These are phyloP conservation scores for Vitis hybrid DNA, from an alignment of 177 flowering plant genomes.

Conservation along the genomic window DNA sequence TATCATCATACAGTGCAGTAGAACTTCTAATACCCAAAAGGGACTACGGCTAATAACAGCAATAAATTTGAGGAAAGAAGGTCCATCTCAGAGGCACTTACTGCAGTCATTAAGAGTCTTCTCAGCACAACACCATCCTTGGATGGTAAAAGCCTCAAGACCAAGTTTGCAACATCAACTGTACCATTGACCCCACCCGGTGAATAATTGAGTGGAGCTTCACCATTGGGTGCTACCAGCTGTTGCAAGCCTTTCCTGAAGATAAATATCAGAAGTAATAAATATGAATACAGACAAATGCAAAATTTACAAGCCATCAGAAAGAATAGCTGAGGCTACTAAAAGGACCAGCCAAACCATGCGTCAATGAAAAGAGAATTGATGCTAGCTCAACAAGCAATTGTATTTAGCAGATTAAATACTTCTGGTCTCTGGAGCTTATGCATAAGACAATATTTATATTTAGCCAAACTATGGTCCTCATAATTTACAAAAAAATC, in stretches of 20 bases:
- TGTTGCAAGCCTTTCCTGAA: constrained; percentile 50
- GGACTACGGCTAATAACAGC: not conserved
- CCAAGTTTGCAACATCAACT: constrained; percentile 53
- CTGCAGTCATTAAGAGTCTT: constrained; percentile 88
- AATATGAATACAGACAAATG: not conserved
- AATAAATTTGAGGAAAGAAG: not conserved
- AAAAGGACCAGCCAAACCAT: no score
- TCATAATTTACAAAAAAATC: no score
- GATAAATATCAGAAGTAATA: constrained; percentile 2
- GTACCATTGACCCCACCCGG: constrained; percentile 24
- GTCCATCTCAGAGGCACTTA: constrained; percentile 33
- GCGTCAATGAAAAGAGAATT: no score
- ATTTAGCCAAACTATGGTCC: no score
- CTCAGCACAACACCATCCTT: constrained; percentile 83
- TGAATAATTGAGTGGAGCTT: constrained; percentile 20
- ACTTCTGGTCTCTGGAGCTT: no score
- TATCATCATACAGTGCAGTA: not conserved
- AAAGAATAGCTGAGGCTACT: no score
- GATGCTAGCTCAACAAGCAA: no score
- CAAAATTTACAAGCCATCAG: not conserved
- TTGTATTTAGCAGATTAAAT: no score
- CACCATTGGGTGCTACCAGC: constrained; percentile 23
- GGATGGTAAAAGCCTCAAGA: constrained; percentile 72
- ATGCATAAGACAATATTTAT: no score
- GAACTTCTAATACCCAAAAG: not conserved